Percentiles rank a stretch among this genome's conserved stretches.
phyloP scores from a whole-genome alignment of 1,284 basidiomycete genomes.

The Schizopora paradoxa region DNA sequence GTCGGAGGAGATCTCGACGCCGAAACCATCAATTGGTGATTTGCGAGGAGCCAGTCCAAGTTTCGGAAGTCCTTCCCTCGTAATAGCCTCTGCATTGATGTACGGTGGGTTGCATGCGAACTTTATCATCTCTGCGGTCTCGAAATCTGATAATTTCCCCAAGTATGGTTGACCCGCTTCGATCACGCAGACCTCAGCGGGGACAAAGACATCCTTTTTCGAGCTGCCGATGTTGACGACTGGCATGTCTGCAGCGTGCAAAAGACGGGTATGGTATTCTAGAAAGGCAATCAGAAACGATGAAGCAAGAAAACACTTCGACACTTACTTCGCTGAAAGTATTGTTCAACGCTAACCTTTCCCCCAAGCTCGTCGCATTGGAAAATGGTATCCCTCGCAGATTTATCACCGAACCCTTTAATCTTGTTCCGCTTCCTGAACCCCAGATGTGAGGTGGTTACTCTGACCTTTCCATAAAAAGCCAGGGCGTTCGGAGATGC shows the following conservation, averaged over 20 bases:
- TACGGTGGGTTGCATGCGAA: conserved; percentile 4
- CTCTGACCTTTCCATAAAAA: conserved; percentile 49
- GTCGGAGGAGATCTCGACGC: conserved; percentile 43
- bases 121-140: conserved; percentile 5
- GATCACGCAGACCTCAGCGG: conserved; percentile 67
- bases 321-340: conserved; percentile 53
- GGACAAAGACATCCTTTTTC: conserved; percentile 44
- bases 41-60: conserved; percentile 43
- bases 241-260: conserved; percentile 47
- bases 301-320: not conserved
- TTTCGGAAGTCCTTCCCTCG: conserved; percentile 46
- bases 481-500: conserved; percentile 40
- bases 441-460: conserved; percentile 52
- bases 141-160: conserved; percentile 36
- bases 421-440: conserved; percentile 48
- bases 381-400: conserved; percentile 46
- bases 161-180: conserved; percentile 46
- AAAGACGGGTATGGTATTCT: conserved; percentile 55
- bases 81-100: conserved; percentile 42
- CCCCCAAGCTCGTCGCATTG: conserved; percentile 46
- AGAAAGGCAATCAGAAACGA: not conserved
- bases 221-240: conserved; percentile 50
- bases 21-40: conserved; percentile 43
- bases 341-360: conserved; percentile 52
- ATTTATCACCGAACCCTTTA: conserved; percentile 37